Base-by-base conservation (phyloP, 73 alveolate species). In the Paramecium bursaria region DNA sequence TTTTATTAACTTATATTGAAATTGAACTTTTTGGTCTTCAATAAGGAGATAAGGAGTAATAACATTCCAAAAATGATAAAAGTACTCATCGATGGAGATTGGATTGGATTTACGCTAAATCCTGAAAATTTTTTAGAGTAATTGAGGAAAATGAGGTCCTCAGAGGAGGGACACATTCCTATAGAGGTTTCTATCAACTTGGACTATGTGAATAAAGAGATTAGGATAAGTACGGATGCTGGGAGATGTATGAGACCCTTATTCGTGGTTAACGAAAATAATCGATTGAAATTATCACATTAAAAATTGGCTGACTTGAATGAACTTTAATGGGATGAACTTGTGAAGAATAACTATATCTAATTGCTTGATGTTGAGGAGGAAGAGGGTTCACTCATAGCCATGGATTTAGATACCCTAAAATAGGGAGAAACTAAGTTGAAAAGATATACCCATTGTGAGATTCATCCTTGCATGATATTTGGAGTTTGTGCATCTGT, bases 381-480 rank as follows among this genome's bases (percentile, higher is more conserved):
- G 91, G 99, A 98, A 89, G 99, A 98, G 90, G 95, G 99, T 10
- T 93, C 99, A 29, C 95, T 98, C 99, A 95, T 98, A 11, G 99
- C 99, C 1, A 97, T 98, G 98, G 95, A 90, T 73, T 80, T 97
- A 22, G 90, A 87, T 42, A 91, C 88, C 33, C 87, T 46, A 46
- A 60, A 46, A 25, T 46, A 50, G 15, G 77, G 82, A 22, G 39
- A 47, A 50, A 23, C 26, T 22, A 75, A 50, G 22, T 74, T 74
- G 15, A 53, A 51, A 29, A 50, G 97, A 33, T 98, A 96, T 91
- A 98, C 99, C 35, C 99, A 98, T 67, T 97, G 99, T 50, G 99
- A 98, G 94, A 98, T 98, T 44, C 99, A 98, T 76, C 99, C 99
- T 1, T 93, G 99, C 25, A 98, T 98, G 99, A 98, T 98, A 60